A percentile compares a stretch with the other conserved stretches of the same genome.
Evolutionary conservation across 306 rosid species (phyloP).

Genomic region (Medicago ruthenica): DNA sequence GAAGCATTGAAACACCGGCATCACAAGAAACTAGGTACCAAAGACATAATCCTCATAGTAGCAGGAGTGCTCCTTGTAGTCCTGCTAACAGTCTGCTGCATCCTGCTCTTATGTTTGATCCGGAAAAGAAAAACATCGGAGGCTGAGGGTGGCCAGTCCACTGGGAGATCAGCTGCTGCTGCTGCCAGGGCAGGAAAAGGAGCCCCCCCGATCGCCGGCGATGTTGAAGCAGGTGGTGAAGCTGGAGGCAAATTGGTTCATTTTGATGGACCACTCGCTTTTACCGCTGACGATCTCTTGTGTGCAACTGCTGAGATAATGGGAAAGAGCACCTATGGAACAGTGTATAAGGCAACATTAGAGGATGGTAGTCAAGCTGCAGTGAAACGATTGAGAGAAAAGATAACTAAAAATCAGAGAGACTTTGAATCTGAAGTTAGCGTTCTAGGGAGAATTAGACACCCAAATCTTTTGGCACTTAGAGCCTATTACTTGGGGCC

Average conservation of each 20-base stretch:
- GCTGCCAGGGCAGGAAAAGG: slow-evolving; percentile 64
- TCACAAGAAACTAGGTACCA: slow-evolving; percentile 66
- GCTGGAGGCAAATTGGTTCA: slow-evolving; percentile 86
- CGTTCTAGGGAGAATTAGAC: slow-evolving; percentile 76
- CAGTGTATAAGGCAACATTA: slow-evolving; percentile 92
- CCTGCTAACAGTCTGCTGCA: slow-evolving; percentile 61
- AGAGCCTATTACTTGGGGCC: slow-evolving; percentile 90
- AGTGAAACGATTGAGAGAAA: slow-evolving; percentile 93
- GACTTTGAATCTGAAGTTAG: slow-evolving; percentile 84
- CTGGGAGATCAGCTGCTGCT: slow-evolving; percentile 47
- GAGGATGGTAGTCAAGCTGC: slow-evolving; percentile 95
- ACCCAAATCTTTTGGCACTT: slow-evolving; percentile 78
- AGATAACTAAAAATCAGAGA: slow-evolving; percentile 76
- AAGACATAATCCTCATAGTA: slow-evolving; percentile 81
- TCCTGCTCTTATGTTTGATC: slow-evolving; percentile 66
- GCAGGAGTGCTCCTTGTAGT: slow-evolving; percentile 73
- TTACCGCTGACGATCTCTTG: slow-evolving; percentile 90
- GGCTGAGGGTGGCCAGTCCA: slow-evolving; percentile 49
- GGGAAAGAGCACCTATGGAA: slow-evolving; percentile 95
- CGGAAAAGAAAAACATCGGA: slow-evolving; percentile 61
- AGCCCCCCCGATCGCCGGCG: slow-evolving; percentile 54
- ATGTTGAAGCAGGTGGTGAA: slow-evolving; percentile 69
- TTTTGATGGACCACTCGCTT: slow-evolving; percentile 77
- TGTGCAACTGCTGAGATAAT: slow-evolving; percentile 97
- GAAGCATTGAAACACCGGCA: slow-evolving; percentile 45